Conservation (phyloP, 768 basidiomycete species). For the Rhodotorula sphaerocarpa region DNA sequence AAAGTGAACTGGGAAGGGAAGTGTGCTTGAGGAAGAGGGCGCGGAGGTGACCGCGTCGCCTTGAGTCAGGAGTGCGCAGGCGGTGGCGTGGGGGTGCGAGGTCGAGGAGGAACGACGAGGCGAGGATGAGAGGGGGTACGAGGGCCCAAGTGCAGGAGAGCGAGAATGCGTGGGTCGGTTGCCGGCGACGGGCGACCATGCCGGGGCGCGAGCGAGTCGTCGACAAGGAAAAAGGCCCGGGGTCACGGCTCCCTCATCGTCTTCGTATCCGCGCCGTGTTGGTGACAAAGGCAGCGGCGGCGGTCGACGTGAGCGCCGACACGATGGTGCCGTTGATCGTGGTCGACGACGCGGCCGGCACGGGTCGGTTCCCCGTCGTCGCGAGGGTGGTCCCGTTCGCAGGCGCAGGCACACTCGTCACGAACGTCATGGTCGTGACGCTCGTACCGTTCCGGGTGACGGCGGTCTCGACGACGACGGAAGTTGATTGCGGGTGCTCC, state of each 20-base stretch:
- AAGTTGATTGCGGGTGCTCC: slow-evolving; percentile 9
- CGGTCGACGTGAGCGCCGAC: neutral
- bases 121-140: neutral
- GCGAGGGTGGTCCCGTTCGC: slow-evolving; percentile 10
- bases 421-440: neutral
- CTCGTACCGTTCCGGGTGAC: neutral
- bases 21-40: neutral
- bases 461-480: neutral
- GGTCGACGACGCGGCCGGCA: slow-evolving; percentile 18
- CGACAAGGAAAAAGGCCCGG: too few species aligned
- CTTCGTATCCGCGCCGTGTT: neutral
- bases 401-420: neutral
- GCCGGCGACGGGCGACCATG: neutral
- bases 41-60: neutral
- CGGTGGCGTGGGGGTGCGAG: too few species aligned
- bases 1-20: neutral
- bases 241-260: neutral
- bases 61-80: too few species aligned
- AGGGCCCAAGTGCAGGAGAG: too few species aligned
- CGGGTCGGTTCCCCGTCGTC: slow-evolving; percentile 26
- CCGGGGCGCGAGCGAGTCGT: too few species aligned
- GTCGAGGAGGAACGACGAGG: neutral
- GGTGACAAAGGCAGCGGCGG: neutral
- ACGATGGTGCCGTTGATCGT: slow-evolving; percentile 14
- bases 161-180: too few species aligned